These are phyloP conservation scores for Thermoascus crustaceus DNA, from an alignment of 2,329 filamentous ascomycete species.

Conservation along the genomic window DNA sequence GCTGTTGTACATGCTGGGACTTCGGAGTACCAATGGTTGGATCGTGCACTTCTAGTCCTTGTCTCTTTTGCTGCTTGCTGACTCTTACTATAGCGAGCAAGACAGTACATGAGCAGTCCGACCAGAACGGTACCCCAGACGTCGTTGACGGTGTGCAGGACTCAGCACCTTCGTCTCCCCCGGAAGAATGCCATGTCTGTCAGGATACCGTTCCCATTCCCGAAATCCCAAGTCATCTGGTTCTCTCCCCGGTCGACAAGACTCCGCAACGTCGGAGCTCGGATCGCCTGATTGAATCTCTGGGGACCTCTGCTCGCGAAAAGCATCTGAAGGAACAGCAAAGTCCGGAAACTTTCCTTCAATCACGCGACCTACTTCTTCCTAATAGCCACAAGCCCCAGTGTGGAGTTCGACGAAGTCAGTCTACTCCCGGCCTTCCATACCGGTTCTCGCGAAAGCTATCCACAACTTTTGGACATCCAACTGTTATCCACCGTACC, in stretches of 20 bases:
- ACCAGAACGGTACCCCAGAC: background rate
- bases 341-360: background rate
- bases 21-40: conserved; percentile 21
- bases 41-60: background rate
- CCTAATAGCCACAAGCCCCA: background rate
- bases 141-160: background rate
- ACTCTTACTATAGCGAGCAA: background rate
- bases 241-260: no score
- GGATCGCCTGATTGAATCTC: no score
- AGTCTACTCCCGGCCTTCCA: conserved; percentile 22
- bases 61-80: background rate
- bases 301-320: no score
- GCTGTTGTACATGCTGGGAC: conserved; percentile 27
- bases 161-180: background rate
- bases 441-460: conserved; percentile 29
- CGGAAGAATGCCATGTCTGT: background rate
- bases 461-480: conserved; percentile 30
- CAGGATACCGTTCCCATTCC: no score
- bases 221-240: no score
- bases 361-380: background rate
- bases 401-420: conserved; percentile 10
- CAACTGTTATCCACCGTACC: conserved; percentile 34
- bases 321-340: background rate
- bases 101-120: background rate
- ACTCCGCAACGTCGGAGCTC: no score